phyloP scores from a whole-genome alignment of 2,329 filamentous ascomycete genomes.

The Fusarium stilboides region DNA sequence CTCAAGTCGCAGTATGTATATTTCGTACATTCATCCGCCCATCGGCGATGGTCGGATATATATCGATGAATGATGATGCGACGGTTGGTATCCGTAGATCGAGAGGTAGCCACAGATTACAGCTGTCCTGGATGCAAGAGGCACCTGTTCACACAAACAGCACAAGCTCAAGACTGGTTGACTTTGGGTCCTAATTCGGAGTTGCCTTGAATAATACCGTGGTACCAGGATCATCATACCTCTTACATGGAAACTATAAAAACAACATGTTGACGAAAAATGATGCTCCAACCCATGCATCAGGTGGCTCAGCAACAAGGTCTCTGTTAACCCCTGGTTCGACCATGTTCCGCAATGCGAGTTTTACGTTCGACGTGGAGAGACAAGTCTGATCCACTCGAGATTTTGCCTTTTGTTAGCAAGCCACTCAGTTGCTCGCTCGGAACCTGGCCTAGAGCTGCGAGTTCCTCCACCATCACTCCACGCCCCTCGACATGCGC shows the following conservation, averaged over 20 bases:
- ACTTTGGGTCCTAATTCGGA: conserved; percentile 16
- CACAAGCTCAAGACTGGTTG: not conserved
- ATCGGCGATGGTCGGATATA: conserved; percentile 28
- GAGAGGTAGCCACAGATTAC: conserved; percentile 3
- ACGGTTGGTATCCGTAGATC: conserved; percentile 16
- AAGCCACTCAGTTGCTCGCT: conserved; percentile 35
- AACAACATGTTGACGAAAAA: conserved; percentile 15
- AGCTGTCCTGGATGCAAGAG: conserved; percentile 18
- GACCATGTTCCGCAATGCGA: conserved; percentile 21
- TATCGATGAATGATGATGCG: conserved; percentile 22
- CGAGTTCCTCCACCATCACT: conserved; percentile 20
- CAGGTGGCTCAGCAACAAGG: conserved; percentile 24
- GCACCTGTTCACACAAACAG: not conserved
- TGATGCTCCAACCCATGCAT: conserved; percentile 22
- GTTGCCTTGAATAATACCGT: conserved; percentile 16
- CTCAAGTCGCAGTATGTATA: not conserved
- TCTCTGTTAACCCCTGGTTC: conserved; percentile 19
- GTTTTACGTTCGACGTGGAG: conserved; percentile 32
- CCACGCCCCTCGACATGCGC: conserved; percentile 26
- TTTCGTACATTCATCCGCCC: conserved; percentile 11
- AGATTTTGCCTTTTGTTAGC: conserved; percentile 36
- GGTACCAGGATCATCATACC: conserved; percentile 8
- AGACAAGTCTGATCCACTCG: conserved; percentile 43
- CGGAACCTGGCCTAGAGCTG: conserved; percentile 12
- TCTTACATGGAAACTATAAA: conserved; percentile 15